A percentile compares a stretch with the other conserved stretches of the same genome.
These are phyloP conservation scores for Zymoseptoria tritici DNA, from an alignment of 2,329 filamentous ascomycete species.

Conservation along the genomic window DNA sequence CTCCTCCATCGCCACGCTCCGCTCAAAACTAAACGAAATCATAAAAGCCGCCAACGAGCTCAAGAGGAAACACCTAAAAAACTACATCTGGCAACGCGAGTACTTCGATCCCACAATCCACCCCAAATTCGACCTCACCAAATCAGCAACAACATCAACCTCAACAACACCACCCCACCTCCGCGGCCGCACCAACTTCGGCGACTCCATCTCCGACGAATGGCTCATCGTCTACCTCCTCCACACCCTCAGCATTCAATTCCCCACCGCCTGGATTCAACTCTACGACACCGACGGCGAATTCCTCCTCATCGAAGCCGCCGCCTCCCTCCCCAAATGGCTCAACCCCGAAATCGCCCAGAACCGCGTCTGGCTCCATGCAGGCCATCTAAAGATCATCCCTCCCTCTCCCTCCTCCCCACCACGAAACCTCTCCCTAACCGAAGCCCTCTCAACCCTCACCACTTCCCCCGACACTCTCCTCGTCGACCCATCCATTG, in stretches of 20 bases:
- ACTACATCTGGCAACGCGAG: slow-evolving; percentile 95
- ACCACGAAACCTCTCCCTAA: slow-evolving; percentile 50
- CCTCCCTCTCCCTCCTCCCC: slow-evolving; percentile 34
- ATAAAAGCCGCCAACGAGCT: slow-evolving; percentile 61
- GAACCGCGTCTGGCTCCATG: slow-evolving; percentile 83
- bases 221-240: slow-evolving; percentile 93
- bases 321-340: slow-evolving; percentile 80
- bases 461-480: slow-evolving; percentile 49
- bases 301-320: slow-evolving; percentile 89
- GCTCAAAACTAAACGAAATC: slow-evolving; percentile 61
- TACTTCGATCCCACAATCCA: slow-evolving; percentile 60
- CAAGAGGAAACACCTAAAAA: slow-evolving; percentile 58
- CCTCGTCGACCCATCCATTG: slow-evolving; percentile 64
- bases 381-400: slow-evolving; percentile 68
- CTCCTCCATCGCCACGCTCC: slow-evolving; percentile 42
- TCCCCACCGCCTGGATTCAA: slow-evolving; percentile 70
- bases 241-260: slow-evolving; percentile 67
- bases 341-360: slow-evolving; percentile 82
- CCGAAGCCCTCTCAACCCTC: slow-evolving; percentile 58
- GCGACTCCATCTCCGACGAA: slow-evolving; percentile 93
- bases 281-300: slow-evolving; percentile 86
- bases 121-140: slow-evolving; percentile 35
- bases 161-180: slow-evolving; percentile 35
- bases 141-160: not conserved
- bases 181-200: slow-evolving; percentile 73